These are phyloP conservation scores for Fusarium cyanostomum DNA, from an alignment of 2,329 filamentous ascomycete genomes.

Conservation along the genomic window DNA sequence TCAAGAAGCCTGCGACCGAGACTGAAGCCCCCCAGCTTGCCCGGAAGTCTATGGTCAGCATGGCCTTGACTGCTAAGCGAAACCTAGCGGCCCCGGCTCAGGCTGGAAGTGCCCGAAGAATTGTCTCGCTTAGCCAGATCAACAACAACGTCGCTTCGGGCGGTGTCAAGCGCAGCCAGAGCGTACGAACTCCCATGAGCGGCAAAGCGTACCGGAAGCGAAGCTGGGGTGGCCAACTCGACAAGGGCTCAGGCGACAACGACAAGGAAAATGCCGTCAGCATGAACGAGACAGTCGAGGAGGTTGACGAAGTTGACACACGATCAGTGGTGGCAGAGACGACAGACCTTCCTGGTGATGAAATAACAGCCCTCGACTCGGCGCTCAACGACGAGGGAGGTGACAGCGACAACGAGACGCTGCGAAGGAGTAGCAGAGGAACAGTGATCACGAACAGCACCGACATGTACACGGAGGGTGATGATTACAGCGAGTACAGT, in stretches of 20 bases:
- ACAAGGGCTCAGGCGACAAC: slow-evolving; percentile 62
- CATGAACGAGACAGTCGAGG: slow-evolving; percentile 71
- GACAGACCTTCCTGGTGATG: slow-evolving; percentile 37
- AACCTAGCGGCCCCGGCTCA: slow-evolving; percentile 57
- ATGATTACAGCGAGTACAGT: slow-evolving; percentile 53
- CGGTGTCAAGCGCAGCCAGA: slow-evolving; percentile 80
- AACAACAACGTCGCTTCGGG: slow-evolving; percentile 74
- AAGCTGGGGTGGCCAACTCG: slow-evolving; percentile 70
- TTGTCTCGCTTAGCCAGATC: slow-evolving; percentile 91
- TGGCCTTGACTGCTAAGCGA: slow-evolving; percentile 64
- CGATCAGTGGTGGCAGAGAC: slow-evolving; percentile 29
- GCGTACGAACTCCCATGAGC: slow-evolving; percentile 70
- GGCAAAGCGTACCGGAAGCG: slow-evolving; percentile 67
- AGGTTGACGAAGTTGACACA: slow-evolving; percentile 52
- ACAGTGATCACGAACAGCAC: slow-evolving; percentile 57
- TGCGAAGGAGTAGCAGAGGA: slow-evolving; percentile 60
- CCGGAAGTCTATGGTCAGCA: slow-evolving; percentile 56
- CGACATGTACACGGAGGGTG: slow-evolving; percentile 50
- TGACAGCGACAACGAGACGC: slow-evolving; percentile 62
- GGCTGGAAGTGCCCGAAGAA: slow-evolving; percentile 74
- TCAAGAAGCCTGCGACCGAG: slow-evolving; percentile 53
- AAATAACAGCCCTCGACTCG: slow-evolving; percentile 37
- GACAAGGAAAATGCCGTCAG: slow-evolving; percentile 69
- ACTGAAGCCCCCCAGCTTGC: slow-evolving; percentile 39
- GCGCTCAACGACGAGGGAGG: slow-evolving; percentile 37